Base-by-base conservation (phyloP, 2,329 filamentous ascomycete genomes). In the Ascochyta viciae-villosae region DNA sequence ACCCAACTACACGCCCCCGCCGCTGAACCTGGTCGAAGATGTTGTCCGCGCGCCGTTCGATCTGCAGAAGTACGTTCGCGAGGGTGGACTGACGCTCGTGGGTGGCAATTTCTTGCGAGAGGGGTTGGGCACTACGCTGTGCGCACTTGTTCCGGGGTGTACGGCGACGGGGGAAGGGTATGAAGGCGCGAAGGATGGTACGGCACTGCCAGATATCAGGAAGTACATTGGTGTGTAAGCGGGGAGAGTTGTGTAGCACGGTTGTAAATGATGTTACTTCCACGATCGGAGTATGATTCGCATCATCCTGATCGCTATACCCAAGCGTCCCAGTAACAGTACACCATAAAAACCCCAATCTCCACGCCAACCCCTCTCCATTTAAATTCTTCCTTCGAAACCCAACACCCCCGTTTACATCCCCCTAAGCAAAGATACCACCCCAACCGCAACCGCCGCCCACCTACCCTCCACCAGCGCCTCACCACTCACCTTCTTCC, bases 51-150 rank as follows among this genome's bases (percentile, higher is more conserved):
- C 52, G 40, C 52, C 46, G 34, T 50, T 45, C 16, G 46, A 42
- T 41, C 38, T 55, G 40, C 19, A 49, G 15, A 39, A 39, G 12
- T 44, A 52, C 29, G 48, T 57, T 12, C 27, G 9, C n/a, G 31
- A 52, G 31, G 54, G 48, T 4, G 26, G 39, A 3, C 13, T 52
- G 29, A 22, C 15, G 37, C 42, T 52, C 5, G 43, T 57, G 0
- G 44, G 48, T 4, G 49, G 49, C 5, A 57, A 57, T 13, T 46
- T 38, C 13, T 44, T 57, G 47, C 23, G 31, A 7, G 49, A 52
- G 26, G 54, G 48, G 3, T 13, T 52, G 33, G 48, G 37, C 2
- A 52, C 43, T 19, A 57, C 38, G 29, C 31, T 51, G 1, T 57
- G 48, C 27, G 43, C 38, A 15, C 26, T 51, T 13, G 48, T 57